Evolutionary conservation across 768 basidiomycete species (phyloP).

Genomic region (Paxillus rubicundulus): DNA sequence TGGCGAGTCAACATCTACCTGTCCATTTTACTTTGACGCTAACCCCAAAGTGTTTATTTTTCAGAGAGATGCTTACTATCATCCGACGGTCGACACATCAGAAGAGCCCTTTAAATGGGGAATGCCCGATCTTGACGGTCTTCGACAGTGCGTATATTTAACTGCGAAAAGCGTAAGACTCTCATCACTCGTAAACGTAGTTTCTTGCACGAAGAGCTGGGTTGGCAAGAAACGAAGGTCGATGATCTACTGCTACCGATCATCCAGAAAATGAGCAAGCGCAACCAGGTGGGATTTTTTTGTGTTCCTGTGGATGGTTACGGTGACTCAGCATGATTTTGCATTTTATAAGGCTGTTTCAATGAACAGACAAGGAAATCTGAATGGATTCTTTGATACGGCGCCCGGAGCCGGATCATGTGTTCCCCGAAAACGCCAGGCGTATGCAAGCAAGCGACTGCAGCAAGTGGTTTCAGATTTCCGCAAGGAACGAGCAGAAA

Average conservation of each 20-base stretch:
- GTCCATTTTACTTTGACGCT: background rate
- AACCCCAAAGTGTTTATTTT: conserved; percentile 1
- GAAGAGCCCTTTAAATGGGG: conserved; percentile 97
- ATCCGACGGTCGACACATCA: conserved; percentile 86
- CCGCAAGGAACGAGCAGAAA: conserved; percentile 45
- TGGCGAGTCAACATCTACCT: conserved; percentile 51
- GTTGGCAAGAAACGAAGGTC: conserved; percentile 80
- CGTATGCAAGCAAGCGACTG: conserved; percentile 81
- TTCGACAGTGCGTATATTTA: conserved; percentile 62
- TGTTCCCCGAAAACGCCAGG: conserved; percentile 77
- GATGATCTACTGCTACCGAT: conserved; percentile 91
- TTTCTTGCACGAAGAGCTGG: conserved; percentile 73
- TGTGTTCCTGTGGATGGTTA: background rate
- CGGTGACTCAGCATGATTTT: background rate
- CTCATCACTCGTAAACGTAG: conserved; percentile 35
- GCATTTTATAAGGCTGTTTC: conserved; percentile 47
- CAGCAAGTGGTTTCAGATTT: conserved; percentile 85
- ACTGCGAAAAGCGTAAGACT: background rate
- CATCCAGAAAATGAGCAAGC: conserved; percentile 83
- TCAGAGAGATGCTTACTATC: conserved; percentile 89
- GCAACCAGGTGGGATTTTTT: conserved; percentile 56
- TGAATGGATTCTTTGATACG: conserved; percentile 74
- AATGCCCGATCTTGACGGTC: conserved; percentile 90
- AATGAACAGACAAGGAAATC: conserved; percentile 72
- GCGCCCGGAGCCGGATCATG: conserved; percentile 62